Evolutionary conservation across 768 basidiomycete species (phyloP).

Genomic region (Sistotremastrum suecicum): DNA sequence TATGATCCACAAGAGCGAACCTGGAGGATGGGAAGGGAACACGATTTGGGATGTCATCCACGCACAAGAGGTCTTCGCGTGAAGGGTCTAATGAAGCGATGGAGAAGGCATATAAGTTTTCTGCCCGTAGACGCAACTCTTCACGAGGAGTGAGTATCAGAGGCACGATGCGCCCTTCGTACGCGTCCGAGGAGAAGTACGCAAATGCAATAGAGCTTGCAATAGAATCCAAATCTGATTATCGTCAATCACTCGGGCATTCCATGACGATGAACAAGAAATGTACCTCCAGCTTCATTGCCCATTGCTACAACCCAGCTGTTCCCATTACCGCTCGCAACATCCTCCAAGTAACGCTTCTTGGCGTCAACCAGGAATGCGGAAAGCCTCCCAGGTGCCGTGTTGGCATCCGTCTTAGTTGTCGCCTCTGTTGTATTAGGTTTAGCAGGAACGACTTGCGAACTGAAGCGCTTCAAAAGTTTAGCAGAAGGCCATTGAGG

Average conservation of each 20-base stretch:
- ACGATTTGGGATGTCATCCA: constrained; percentile 47
- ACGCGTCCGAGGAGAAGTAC: constrained; percentile 49
- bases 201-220: constrained; percentile 80
- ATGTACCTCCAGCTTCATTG: constrained; percentile 88
- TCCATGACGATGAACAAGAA: background rate
- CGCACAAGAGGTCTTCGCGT: constrained; percentile 44
- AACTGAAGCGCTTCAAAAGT: no score
- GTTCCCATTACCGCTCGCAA: constrained; percentile 28
- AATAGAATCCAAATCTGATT: constrained; percentile 75
- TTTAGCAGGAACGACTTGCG: no score
- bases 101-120: constrained; percentile 69
- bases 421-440: no score
- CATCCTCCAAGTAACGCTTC: constrained; percentile 42
- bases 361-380: constrained; percentile 36
- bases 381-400: constrained; percentile 11
- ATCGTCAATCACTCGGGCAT: background rate
- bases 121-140: constrained; percentile 70
- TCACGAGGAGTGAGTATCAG: constrained; percentile 53
- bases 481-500: no score
- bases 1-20: constrained; percentile 89
- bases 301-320: constrained; percentile 87
- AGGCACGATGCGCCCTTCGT: constrained; percentile 47
- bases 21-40: constrained; percentile 34
- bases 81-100: constrained; percentile 39
- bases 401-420: no score